phyloP scores from a whole-genome alignment of 2,329 filamentous ascomycete species.

The Arthroderma sp. region DNA sequence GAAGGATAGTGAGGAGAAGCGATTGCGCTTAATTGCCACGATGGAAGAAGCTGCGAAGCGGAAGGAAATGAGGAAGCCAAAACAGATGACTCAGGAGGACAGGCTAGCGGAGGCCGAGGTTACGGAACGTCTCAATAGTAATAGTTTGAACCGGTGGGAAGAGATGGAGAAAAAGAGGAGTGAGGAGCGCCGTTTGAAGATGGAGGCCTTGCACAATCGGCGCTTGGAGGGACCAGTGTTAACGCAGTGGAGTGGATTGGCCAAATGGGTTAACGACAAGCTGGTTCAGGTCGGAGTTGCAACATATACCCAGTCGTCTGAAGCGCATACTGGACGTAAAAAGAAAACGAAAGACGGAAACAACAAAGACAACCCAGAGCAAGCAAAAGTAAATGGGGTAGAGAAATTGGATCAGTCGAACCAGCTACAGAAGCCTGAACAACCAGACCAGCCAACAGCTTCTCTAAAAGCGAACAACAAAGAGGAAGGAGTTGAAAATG shows the following conservation, averaged over 20 bases:
- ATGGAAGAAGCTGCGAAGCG: constrained; percentile 49
- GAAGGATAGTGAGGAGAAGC: constrained; percentile 37
- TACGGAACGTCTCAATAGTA: constrained; percentile 75
- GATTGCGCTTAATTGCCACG: constrained; percentile 36
- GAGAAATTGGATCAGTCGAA: constrained; percentile 11
- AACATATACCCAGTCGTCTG: constrained; percentile 30
- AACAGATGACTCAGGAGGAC: constrained; percentile 75
- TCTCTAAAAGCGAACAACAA: constrained; percentile 1
- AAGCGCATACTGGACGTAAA: constrained; percentile 19
- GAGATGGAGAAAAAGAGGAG: constrained; percentile 79
- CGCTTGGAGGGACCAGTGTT: constrained; percentile 80
- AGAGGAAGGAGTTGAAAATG: neutral
- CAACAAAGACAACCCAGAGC: constrained; percentile 10
- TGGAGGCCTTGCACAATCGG: constrained; percentile 77
- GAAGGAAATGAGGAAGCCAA: constrained; percentile 61
- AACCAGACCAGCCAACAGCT: neutral
- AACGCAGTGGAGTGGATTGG: constrained; percentile 85
- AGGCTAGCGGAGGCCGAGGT: constrained; percentile 67
- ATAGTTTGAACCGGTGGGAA: constrained; percentile 87
- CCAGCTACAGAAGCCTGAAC: neutral
- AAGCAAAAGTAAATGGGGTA: constrained; percentile 18
- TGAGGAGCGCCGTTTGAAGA: constrained; percentile 65
- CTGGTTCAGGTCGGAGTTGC: constrained; percentile 57
- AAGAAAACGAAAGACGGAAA: constrained; percentile 5
- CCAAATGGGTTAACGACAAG: constrained; percentile 65